A percentile compares a stretch with the other conserved stretches of the same genome.
Evolutionary conservation across 768 basidiomycete genomes (phyloP).

Genomic region (Leccinum aurantiacum): DNA sequence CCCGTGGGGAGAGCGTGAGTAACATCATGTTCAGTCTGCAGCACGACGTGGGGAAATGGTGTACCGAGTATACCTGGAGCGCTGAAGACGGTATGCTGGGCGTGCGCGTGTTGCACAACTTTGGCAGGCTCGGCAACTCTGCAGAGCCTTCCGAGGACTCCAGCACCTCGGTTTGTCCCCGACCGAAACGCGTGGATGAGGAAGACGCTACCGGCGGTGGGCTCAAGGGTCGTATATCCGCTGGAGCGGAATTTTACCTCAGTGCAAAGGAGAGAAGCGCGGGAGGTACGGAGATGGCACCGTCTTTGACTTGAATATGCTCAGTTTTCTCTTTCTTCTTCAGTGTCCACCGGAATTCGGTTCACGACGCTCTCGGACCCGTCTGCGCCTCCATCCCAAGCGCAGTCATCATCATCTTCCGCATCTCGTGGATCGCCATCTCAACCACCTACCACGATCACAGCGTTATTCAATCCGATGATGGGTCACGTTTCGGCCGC

Average conservation of each 20-base stretch:
- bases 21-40: slow-evolving; percentile 84
- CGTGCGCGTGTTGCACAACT: slow-evolving; percentile 84
- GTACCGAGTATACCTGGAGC: slow-evolving; percentile 92
- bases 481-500: slow-evolving; percentile 91
- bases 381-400: slow-evolving; percentile 62
- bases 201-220: slow-evolving; percentile 93
- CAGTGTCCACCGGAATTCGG: slow-evolving; percentile 92
- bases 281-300: slow-evolving; percentile 55
- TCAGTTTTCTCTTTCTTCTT: slow-evolving; percentile 1
- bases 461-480: slow-evolving; percentile 94
- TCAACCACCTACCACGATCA: slow-evolving; percentile 92
- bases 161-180: slow-evolving; percentile 26
- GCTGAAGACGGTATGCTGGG: slow-evolving; percentile 96
- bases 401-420: slow-evolving; percentile 35
- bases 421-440: slow-evolving; percentile 36
- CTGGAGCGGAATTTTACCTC: slow-evolving; percentile 92
- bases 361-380: slow-evolving; percentile 90
- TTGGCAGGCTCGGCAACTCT: slow-evolving; percentile 62
- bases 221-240: slow-evolving; percentile 83
- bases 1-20: slow-evolving; percentile 56
- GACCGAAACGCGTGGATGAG: slow-evolving; percentile 84
- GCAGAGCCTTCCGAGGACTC: slow-evolving; percentile 38
- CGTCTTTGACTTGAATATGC: neutral
- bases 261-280: slow-evolving; percentile 92
- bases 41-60: slow-evolving; percentile 91